These are phyloP conservation scores for Purshia tridentata DNA, from an alignment of 306 rosid genomes.

Conservation along the genomic window DNA sequence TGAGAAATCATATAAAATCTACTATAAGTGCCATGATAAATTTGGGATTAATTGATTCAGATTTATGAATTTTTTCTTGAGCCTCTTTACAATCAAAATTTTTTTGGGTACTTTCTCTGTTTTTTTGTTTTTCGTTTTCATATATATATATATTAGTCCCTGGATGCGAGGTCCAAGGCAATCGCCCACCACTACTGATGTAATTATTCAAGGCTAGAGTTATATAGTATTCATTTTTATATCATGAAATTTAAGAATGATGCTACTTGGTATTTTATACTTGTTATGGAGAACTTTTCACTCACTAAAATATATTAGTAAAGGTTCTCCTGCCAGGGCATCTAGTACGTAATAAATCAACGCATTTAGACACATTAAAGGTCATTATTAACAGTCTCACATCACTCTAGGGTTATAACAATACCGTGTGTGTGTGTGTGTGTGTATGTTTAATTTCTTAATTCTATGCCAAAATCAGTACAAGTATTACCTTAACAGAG, in stretches of 20 bases:
- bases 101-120: no score
- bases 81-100: no score
- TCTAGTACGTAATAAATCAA: background rate
- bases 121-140: no score
- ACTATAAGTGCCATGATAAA: no score
- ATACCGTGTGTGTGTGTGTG: background rate
- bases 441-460: background rate
- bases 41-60: no score
- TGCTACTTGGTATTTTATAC: background rate
- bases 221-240: background rate
- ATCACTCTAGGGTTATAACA: background rate
- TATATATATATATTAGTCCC: no score
- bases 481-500: constrained; percentile 65
- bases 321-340: background rate
- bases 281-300: background rate
- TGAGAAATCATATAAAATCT: no score
- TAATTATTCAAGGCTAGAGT: background rate
- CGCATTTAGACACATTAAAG: background rate
- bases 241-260: background rate
- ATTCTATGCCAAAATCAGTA: background rate
- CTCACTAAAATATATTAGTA: background rate
- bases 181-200: background rate
- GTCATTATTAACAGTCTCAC: background rate
- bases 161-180: no score
- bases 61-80: no score